Conservation (phyloP, 805 yeast genomes). For the Ogataea salicorniae region DNA sequence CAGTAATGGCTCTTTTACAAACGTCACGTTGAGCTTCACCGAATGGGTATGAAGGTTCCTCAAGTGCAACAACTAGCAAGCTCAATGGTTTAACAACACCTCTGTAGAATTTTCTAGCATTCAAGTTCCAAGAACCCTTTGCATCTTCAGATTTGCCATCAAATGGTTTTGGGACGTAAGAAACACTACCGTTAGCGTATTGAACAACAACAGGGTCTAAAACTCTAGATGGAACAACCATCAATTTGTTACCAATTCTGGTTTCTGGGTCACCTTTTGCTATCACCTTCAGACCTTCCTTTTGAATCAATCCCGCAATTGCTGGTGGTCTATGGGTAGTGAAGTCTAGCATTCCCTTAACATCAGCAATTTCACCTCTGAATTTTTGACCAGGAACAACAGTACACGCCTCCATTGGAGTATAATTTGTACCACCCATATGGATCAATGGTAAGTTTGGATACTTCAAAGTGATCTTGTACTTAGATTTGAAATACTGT, state of each 20-base stretch:
- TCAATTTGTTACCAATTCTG: slow-evolving; percentile 19
- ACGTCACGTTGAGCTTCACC: slow-evolving; percentile 10
- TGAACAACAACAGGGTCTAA: slow-evolving; percentile 19
- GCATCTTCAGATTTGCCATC: slow-evolving; percentile 20
- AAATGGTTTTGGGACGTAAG: slow-evolving; percentile 15
- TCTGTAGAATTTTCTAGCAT: slow-evolving; percentile 14
- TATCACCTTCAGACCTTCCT: slow-evolving; percentile 22
- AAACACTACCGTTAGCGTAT: slow-evolving; percentile 13
- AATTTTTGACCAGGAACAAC: slow-evolving; percentile 27
- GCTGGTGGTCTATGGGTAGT: slow-evolving; percentile 27
- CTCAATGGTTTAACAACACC: slow-evolving; percentile 12
- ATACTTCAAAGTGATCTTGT: slow-evolving; percentile 19
- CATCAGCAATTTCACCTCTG: slow-evolving; percentile 25
- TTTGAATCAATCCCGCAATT: slow-evolving; percentile 25
- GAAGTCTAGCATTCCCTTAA: slow-evolving; percentile 25
- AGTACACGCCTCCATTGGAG: slow-evolving; percentile 27
- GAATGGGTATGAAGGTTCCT: slow-evolving; percentile 11
- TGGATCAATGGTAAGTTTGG: slow-evolving; percentile 26
- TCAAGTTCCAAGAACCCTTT: slow-evolving; percentile 23
- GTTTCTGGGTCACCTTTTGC: slow-evolving; percentile 8
- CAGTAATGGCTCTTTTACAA: slow-evolving; percentile 13
- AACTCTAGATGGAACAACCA: slow-evolving; percentile 28
- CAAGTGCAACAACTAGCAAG: slow-evolving; percentile 13
- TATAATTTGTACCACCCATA: slow-evolving; percentile 23
- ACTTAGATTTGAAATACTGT: slow-evolving; percentile 20